A percentile compares a stretch with the other conserved stretches of the same genome.
phyloP scores from a whole-genome alignment of 306 rosid genomes.

The Aeschynomene evenia region DNA sequence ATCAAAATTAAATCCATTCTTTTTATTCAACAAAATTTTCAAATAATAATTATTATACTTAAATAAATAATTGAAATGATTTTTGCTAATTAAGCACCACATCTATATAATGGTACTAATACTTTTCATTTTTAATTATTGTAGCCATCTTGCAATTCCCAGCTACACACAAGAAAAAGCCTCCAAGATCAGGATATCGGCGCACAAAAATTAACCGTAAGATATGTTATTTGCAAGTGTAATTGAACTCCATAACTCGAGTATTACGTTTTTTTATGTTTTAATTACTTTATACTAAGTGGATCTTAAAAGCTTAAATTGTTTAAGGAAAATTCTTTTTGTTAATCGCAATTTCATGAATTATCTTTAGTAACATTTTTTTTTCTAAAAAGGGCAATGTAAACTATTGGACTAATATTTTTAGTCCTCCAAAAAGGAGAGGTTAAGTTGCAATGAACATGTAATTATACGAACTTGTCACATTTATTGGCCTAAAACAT shows the following conservation, averaged over 20 bases:
- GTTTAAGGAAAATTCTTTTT: background rate
- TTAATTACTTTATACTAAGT: conserved; percentile 8
- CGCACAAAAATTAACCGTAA: conserved; percentile 89
- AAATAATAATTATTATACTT: background rate
- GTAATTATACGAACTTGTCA: too few relatives aligned
- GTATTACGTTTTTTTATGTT: background rate
- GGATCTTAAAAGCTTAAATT: background rate
- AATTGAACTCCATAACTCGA: background rate
- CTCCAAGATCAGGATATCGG: conserved; percentile 77
- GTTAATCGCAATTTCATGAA: background rate
- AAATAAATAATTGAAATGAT: background rate
- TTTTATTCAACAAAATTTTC: too few relatives aligned
- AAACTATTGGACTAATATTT: too few relatives aligned
- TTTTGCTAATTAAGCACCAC: background rate
- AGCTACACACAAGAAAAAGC: conserved; percentile 74
- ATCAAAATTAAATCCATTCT: too few relatives aligned
- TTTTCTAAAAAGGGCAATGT: background rate
- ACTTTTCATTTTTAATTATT: conserved; percentile 29
- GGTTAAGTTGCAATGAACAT: too few relatives aligned
- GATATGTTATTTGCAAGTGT: conserved; percentile 33
- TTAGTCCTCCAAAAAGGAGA: too few relatives aligned
- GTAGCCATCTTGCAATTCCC: conserved; percentile 92
- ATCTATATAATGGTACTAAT: background rate
- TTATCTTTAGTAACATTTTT: background rate
- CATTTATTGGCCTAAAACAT: too few relatives aligned